phyloP scores from a whole-genome alignment of 257 asterid genomes.

The Haberlea rhodopensis region DNA sequence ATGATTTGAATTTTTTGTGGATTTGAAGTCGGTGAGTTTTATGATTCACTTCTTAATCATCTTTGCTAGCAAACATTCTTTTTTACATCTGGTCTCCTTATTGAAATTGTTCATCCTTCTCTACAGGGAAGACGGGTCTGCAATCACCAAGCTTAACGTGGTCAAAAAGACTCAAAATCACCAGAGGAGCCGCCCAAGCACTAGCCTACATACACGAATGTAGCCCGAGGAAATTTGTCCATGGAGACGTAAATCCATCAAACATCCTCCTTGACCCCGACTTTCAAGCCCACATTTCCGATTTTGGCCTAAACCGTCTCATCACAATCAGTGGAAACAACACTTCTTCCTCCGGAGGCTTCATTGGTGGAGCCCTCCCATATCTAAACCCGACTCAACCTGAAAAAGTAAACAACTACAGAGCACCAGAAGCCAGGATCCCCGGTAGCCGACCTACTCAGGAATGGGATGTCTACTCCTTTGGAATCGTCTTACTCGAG shows the following conservation, averaged over 20 bases:
- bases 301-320: conserved; percentile 83
- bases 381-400: conserved; percentile 58
- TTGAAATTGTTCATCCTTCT: conserved; percentile 6
- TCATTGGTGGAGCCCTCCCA: conserved; percentile 84
- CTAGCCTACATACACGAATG: conserved; percentile 93
- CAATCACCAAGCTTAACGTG: conserved; percentile 62
- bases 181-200: conserved; percentile 76
- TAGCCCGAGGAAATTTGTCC: conserved; percentile 89
- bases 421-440: conserved; percentile 78
- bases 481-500: conserved; percentile 82
- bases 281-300: conserved; percentile 66
- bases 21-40: too few species aligned
- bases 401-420: conserved; percentile 57
- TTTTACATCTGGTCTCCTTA: neutral
- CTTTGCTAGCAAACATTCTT: neutral
- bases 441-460: conserved; percentile 69
- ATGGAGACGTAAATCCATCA: conserved; percentile 79
- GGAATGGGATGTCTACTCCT: conserved; percentile 93
- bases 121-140: conserved; percentile 65
- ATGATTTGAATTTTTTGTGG: too few species aligned
- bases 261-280: conserved; percentile 87
- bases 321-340: conserved; percentile 87
- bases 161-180: conserved; percentile 64
- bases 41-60: too few species aligned
- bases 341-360: conserved; percentile 82